Evolutionary conservation across 805 yeast genomes (phyloP).

Genomic region (Wickerhamiella azyma): DNA sequence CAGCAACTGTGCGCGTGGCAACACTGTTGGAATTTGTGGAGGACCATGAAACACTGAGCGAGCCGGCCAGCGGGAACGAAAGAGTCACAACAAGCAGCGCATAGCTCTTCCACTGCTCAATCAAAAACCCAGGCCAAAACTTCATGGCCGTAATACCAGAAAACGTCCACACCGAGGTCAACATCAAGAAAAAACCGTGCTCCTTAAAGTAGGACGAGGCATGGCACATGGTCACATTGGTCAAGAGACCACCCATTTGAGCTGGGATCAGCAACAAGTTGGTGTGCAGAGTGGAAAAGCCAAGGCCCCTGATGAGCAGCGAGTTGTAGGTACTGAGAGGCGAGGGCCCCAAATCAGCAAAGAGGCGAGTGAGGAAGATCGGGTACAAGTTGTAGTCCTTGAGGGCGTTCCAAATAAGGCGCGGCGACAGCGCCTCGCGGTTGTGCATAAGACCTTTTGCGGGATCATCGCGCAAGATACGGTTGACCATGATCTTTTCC

Average conservation of each 20-base stretch:
- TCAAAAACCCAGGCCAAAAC: constrained; percentile 17
- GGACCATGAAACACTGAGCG: constrained; percentile 30
- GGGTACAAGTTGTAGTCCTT: constrained; percentile 45
- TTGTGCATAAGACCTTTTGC: constrained; percentile 52
- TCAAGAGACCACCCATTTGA: constrained; percentile 17
- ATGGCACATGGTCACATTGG: constrained; percentile 15
- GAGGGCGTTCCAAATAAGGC: constrained; percentile 31
- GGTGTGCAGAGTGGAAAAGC: constrained; percentile 38
- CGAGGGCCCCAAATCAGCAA: constrained; percentile 29
- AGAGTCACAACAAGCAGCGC: constrained; percentile 20
- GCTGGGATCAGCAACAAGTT: constrained; percentile 42
- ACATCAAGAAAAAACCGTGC: constrained; percentile 10
- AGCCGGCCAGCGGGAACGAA: constrained; percentile 19
- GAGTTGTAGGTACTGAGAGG: constrained; percentile 35
- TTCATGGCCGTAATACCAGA: constrained; percentile 14
- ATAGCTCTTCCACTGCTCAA: constrained; percentile 21
- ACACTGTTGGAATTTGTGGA: constrained; percentile 52
- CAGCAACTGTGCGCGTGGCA: constrained; percentile 47
- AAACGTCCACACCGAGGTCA: constrained; percentile 13
- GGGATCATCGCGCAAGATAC: constrained; percentile 51
- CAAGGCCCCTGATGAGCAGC: constrained; percentile 33
- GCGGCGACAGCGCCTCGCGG: constrained; percentile 36
- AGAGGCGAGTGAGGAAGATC: constrained; percentile 34
- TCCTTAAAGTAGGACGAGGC: constrained; percentile 8
- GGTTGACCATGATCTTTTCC: constrained; percentile 44